Evolutionary conservation across 2,329 filamentous ascomycete genomes (phyloP).

Genomic region (Ceratocystis papillata): DNA sequence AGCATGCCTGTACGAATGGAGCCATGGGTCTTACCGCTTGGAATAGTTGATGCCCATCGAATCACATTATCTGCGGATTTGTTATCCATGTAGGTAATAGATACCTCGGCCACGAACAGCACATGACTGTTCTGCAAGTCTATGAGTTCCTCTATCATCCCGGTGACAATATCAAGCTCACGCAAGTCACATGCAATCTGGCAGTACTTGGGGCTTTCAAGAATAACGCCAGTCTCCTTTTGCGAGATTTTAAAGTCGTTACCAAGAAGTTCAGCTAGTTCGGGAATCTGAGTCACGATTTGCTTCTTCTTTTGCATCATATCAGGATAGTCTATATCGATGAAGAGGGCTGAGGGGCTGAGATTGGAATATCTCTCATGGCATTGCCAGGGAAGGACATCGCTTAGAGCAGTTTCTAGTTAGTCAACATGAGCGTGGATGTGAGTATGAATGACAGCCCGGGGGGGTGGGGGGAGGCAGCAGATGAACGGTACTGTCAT

Average conservation of each 20-base stretch:
- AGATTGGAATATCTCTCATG: conserved; percentile 53
- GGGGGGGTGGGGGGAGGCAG: background rate
- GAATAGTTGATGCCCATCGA: conserved; percentile 61
- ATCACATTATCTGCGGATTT: conserved; percentile 63
- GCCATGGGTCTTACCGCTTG: conserved; percentile 44
- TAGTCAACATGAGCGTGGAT: conserved; percentile 14
- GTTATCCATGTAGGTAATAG: conserved; percentile 79
- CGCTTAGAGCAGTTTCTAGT: conserved; percentile 41
- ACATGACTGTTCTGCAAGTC: conserved; percentile 50
- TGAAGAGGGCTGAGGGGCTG: conserved; percentile 53
- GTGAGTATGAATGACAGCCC: background rate
- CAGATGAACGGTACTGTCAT: background rate
- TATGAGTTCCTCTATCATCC: conserved; percentile 48
- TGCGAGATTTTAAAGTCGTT: conserved; percentile 30
- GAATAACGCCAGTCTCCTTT: conserved; percentile 37
- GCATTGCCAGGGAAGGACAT: conserved; percentile 78
- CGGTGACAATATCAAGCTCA: conserved; percentile 50
- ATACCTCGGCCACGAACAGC: conserved; percentile 80
- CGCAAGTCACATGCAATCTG: conserved; percentile 74
- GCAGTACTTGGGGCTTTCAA: conserved; percentile 59
- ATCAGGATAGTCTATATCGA: conserved; percentile 79
- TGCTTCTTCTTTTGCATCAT: conserved; percentile 64
- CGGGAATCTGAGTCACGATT: conserved; percentile 52
- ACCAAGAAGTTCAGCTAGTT: conserved; percentile 39
- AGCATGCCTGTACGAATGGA: background rate